Evolutionary conservation across 2,329 filamentous ascomycete species (phyloP).

Genomic region (Talaromyces sp.): DNA sequence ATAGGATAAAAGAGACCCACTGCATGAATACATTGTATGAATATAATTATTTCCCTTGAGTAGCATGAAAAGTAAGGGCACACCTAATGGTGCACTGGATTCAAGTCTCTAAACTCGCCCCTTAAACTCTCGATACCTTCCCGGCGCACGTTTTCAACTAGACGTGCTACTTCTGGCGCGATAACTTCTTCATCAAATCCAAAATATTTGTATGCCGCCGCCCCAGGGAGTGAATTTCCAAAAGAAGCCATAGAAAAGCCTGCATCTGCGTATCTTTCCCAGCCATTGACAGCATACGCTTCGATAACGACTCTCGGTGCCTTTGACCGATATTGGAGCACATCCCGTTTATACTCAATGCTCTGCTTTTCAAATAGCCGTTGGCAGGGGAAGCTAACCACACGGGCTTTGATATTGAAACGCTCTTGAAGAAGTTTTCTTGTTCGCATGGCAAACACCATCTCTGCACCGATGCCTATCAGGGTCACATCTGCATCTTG

Average conservation of each 20-base stretch:
- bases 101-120: slow-evolving; percentile 6
- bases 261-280: slow-evolving; percentile 50
- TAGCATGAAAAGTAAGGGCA: not conserved
- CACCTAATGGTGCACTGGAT: slow-evolving; percentile 2
- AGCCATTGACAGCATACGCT: slow-evolving; percentile 45
- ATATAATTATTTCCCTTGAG: not conserved
- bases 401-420: slow-evolving; percentile 35
- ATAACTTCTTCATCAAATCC: slow-evolving; percentile 14
- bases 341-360: slow-evolving; percentile 40
- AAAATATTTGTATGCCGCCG: slow-evolving; percentile 21
- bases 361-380: slow-evolving; percentile 46
- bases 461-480: slow-evolving; percentile 47
- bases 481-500: slow-evolving; percentile 40
- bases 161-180: not conserved
- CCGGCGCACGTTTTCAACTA: not conserved
- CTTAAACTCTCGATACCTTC: not conserved
- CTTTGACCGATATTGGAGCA: slow-evolving; percentile 33
- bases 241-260: slow-evolving; percentile 42
- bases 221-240: slow-evolving; percentile 24
- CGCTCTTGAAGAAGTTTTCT: slow-evolving; percentile 36
- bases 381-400: slow-evolving; percentile 49
- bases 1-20: too few relatives aligned
- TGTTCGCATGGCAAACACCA: slow-evolving; percentile 43
- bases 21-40: too few relatives aligned
- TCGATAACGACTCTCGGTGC: slow-evolving; percentile 45